Evolutionary conservation across 2,329 filamentous ascomycete genomes (phyloP).

Genomic region (Aspergillus nomiae): DNA sequence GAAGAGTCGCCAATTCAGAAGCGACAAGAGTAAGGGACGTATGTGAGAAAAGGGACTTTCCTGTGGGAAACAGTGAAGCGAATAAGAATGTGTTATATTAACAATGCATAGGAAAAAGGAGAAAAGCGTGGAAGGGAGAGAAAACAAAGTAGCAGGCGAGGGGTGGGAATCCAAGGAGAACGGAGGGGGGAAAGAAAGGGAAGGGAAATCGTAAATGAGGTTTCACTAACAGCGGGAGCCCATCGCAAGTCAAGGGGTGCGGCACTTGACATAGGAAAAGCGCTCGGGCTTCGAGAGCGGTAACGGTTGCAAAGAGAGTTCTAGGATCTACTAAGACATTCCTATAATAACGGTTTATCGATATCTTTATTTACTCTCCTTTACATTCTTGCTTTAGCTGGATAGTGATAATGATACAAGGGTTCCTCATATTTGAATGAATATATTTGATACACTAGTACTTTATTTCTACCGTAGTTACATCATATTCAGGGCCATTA

Average conservation of each 20-base stretch:
- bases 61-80: slow-evolving; percentile 4
- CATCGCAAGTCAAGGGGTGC: slow-evolving; percentile 12
- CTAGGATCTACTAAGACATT: neutral
- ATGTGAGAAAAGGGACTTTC: neutral
- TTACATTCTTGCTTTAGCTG: neutral
- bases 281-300: slow-evolving; percentile 5
- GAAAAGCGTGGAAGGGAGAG: slow-evolving; percentile 2
- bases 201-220: slow-evolving; percentile 17
- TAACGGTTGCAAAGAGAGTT: neutral
- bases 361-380: neutral
- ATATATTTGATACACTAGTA: neutral
- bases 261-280: slow-evolving; percentile 3
- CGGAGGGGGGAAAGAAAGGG: slow-evolving; percentile 13
- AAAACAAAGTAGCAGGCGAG: slow-evolving; percentile 3
- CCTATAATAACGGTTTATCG: neutral
- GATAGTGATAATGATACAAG: neutral
- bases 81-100: slow-evolving; percentile 7
- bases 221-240: slow-evolving; percentile 18
- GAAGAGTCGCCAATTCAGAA: neutral
- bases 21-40: neutral
- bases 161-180: slow-evolving; percentile 13
- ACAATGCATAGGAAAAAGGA: slow-evolving; percentile 1
- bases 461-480: neutral
- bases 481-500: neutral
- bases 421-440: neutral